These are phyloP conservation scores for Lagenaria siceraria DNA, from an alignment of 306 rosid species.

Conservation along the genomic window DNA sequence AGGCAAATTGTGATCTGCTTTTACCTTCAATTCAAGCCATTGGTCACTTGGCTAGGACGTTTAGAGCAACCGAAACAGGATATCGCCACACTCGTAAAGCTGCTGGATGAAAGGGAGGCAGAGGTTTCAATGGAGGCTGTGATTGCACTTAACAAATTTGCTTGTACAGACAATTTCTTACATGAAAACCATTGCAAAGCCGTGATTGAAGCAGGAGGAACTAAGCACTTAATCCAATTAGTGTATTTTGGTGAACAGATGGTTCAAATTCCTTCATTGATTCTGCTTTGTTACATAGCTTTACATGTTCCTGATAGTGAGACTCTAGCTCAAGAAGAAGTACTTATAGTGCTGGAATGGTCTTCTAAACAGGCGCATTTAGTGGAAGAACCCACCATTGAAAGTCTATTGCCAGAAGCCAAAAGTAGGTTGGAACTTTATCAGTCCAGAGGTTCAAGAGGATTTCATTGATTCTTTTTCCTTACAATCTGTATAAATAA, in stretches of 20 bases:
- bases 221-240: constrained; percentile 52
- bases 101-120: constrained; percentile 51
- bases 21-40: constrained; percentile 35
- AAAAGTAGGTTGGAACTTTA: constrained; percentile 70
- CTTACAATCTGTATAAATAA: background rate
- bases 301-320: constrained; percentile 69
- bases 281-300: constrained; percentile 42
- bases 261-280: constrained; percentile 46
- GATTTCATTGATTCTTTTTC: constrained; percentile 31
- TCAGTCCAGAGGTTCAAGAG: constrained; percentile 73
- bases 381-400: constrained; percentile 20
- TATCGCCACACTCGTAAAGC: constrained; percentile 48
- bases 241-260: constrained; percentile 54
- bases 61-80: constrained; percentile 54
- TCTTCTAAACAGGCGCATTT: constrained; percentile 45
- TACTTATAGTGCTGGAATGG: constrained; percentile 68
- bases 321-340: constrained; percentile 60
- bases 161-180: constrained; percentile 49
- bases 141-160: constrained; percentile 46
- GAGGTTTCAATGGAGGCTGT: constrained; percentile 34
- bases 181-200: constrained; percentile 66
- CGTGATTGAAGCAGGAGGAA: constrained; percentile 55
- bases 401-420: constrained; percentile 43
- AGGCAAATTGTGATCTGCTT: constrained; percentile 29
- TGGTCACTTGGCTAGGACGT: constrained; percentile 65